Evolutionary conservation across 148 eudicot genomes (phyloP), one percentile per base, ranked within the genome.

Genomic region (Selenicereus undatus): DNA sequence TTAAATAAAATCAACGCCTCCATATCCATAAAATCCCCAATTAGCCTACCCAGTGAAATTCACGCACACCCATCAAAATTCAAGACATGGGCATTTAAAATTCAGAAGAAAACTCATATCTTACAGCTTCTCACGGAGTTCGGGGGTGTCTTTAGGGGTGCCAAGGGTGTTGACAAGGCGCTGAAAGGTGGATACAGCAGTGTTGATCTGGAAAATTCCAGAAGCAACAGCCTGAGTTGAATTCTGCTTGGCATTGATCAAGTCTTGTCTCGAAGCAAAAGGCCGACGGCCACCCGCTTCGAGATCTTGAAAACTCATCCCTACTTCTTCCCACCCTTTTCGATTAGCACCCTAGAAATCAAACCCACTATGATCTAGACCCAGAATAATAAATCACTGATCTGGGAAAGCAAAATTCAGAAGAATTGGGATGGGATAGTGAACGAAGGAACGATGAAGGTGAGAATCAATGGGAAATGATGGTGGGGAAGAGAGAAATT

Each of bases 151-250:
- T 80, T 93, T 95, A 45, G 98, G 94, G 1, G 98, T 93, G 11
- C 97, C 98, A 16, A 95, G 94, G 86, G 97, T 88, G 80, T 95
- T 93, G 68, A 93, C 97, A 51, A 91, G 92, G 54, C 97, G 87
- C 60, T 91, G 97, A 76, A 95, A 95, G 3, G 97, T 89, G 68
- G 93, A 89, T 64, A 95, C 97, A 4, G 96, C 87, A 6, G 98
- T 95, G 70, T 86, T 95, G 84, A 92, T 92, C 91, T 92, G 93
- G 81, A 92, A 92, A 14, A 92, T 91, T 27, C 93, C 92, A 56
- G 97, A 87, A 79, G 89, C 93, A 22, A 92, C 87, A 21, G 91
- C 90, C 56, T 88, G 97, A 8, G 93, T 85, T 10, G 97, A 87
- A 71, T 92, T 93, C 65, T 88, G 91, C 52, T 83, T 89, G 18